Evolutionary conservation across 805 yeast species (phyloP).

Genomic region (Spathaspora girioi): DNA sequence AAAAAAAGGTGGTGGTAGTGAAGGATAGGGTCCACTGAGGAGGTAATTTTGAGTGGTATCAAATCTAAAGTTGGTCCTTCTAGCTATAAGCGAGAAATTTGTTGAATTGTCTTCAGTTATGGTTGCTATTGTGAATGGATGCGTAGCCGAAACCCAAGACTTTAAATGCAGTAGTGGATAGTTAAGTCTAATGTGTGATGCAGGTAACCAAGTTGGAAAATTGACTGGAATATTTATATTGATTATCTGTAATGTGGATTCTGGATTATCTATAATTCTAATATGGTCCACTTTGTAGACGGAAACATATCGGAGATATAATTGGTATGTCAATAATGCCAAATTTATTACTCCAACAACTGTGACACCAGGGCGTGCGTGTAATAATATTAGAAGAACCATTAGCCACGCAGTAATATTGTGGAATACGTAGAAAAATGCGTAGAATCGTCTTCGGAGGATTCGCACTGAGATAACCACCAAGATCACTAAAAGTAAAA

Average conservation of each 20-base stretch:
- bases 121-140: conserved; percentile 64
- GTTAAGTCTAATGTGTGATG: conserved; percentile 56
- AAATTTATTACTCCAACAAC: conserved; percentile 12
- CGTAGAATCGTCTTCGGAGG: conserved; percentile 48
- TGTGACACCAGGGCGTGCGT: conserved; percentile 68
- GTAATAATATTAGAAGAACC: conserved; percentile 46
- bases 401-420: conserved; percentile 45
- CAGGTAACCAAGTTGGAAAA: conserved; percentile 40
- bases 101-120: conserved; percentile 29
- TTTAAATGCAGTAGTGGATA: conserved; percentile 24
- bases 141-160: conserved; percentile 51
- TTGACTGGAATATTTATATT: conserved; percentile 15
- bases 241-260: conserved; percentile 18
- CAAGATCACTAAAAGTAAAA: conserved; percentile 32
- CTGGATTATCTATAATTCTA: conserved; percentile 10
- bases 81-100: conserved; percentile 41
- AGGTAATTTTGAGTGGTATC: conserved; percentile 9
- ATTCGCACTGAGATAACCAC: conserved; percentile 44
- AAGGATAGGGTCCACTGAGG: conserved; percentile 34
- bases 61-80: conserved; percentile 29
- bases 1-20: conserved; percentile 43
- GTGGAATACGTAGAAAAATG: conserved; percentile 55
- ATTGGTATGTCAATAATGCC: conserved; percentile 31
- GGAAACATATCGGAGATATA: conserved; percentile 26
- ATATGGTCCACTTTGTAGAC: conserved; percentile 12